phyloP scores from a whole-genome alignment of 1,139 yeast species.

The Taiozyma onychis region DNA sequence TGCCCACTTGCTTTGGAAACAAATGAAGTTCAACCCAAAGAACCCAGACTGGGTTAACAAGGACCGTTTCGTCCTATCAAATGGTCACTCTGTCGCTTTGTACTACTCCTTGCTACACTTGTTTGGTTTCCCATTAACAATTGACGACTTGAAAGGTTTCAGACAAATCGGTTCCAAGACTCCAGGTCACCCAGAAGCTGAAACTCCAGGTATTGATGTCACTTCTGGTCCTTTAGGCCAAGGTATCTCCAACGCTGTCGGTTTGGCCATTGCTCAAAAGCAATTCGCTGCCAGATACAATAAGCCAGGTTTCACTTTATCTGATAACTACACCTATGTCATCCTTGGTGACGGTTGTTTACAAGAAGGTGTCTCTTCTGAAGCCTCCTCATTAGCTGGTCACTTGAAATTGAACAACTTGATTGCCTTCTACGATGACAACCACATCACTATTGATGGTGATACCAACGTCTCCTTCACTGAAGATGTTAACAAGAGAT shows the following conservation, averaged over 20 bases:
- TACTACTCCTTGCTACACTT: constrained; percentile 83
- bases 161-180: constrained; percentile 90
- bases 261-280: constrained; percentile 92
- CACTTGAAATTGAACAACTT: constrained; percentile 92
- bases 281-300: constrained; percentile 92
- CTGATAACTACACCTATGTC: constrained; percentile 72
- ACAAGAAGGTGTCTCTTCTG: constrained; percentile 97
- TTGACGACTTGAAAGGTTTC: constrained; percentile 87
- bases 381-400: constrained; percentile 94
- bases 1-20: constrained; percentile 69
- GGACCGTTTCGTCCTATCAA: constrained; percentile 91
- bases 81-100: constrained; percentile 96
- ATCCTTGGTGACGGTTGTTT: constrained; percentile 98
- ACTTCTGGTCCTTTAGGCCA: constrained; percentile 99
- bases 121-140: constrained; percentile 73
- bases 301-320: constrained; percentile 71
- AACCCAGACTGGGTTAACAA: constrained; percentile 92
- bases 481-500: constrained; percentile 84
- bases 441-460: constrained; percentile 97
- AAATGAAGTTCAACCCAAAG: constrained; percentile 84
- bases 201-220: constrained; percentile 85
- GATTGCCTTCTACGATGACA: constrained; percentile 96
- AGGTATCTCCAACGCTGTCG: constrained; percentile 96
- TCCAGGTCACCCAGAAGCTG: constrained; percentile 96
- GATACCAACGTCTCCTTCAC: constrained; percentile 87